Conservation (phyloP, 208 protist genomes). For the Trypanosoma lewisi region DNA sequence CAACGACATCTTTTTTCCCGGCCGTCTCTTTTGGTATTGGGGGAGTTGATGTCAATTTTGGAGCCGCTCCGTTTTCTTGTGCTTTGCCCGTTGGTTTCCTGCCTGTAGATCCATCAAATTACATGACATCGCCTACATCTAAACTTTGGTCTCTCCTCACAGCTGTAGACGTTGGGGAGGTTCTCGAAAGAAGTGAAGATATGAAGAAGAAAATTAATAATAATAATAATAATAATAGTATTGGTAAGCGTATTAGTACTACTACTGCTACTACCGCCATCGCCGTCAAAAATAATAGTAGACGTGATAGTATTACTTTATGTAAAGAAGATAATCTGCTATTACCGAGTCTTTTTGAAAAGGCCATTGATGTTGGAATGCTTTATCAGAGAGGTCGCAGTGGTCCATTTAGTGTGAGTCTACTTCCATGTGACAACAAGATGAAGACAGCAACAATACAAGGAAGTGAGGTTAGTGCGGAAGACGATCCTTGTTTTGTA, state of each 20-base stretch:
- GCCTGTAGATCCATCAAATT: constrained; percentile 72
- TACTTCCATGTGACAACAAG: constrained; percentile 40
- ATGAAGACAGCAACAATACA: constrained; percentile 35
- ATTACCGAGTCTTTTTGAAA: constrained; percentile 23
- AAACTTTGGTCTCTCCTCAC: constrained; percentile 62
- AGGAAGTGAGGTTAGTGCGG: constrained; percentile 33
- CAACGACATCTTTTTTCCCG: constrained; percentile 50
- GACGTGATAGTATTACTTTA: not conserved
- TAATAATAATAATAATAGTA: constrained; percentile 2
- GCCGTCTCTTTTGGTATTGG: constrained; percentile 40
- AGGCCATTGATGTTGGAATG: constrained; percentile 16
- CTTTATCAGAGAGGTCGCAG: constrained; percentile 36
- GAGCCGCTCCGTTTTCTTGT: constrained; percentile 57
- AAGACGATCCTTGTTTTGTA: constrained; percentile 59
- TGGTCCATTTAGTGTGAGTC: constrained; percentile 55
- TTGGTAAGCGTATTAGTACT: too few relatives aligned
- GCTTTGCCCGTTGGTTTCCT: constrained; percentile 58
- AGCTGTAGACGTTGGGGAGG: constrained; percentile 31
- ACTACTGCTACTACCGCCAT: too few relatives aligned
- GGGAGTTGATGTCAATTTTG: constrained; percentile 87
- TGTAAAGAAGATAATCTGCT: constrained; percentile 7
- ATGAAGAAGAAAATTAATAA: not conserved
- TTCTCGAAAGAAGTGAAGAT: not conserved
- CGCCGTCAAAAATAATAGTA: too few relatives aligned
- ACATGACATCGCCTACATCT: constrained; percentile 38